phyloP scores from a whole-genome alignment of 2,329 filamentous ascomycete genomes.

The Fusarium mangiferae region DNA sequence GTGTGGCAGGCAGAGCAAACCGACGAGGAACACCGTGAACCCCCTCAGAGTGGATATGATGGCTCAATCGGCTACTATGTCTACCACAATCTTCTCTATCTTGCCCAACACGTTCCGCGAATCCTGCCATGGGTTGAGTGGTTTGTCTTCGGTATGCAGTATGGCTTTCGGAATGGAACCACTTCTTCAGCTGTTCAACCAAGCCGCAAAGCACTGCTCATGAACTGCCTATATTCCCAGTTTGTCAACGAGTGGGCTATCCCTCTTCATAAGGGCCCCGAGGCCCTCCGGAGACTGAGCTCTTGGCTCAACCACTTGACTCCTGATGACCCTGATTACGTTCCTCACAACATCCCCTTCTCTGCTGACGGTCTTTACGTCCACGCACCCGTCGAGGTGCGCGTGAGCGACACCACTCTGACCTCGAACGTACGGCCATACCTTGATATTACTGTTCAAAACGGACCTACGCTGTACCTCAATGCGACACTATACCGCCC shows the following conservation, averaged over 20 bases:
- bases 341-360: conserved; percentile 78
- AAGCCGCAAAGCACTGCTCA: conserved; percentile 81
- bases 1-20: conserved; percentile 91
- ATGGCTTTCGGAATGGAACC: conserved; percentile 81
- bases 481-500: conserved; percentile 91
- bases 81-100: conserved; percentile 89
- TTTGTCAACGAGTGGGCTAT: conserved; percentile 99
- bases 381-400: conserved; percentile 92
- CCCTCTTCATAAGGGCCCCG: conserved; percentile 84
- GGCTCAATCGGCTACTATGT: conserved; percentile 84
- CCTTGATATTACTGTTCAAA: conserved; percentile 75
- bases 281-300: conserved; percentile 83
- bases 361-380: conserved; percentile 82
- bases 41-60: conserved; percentile 81
- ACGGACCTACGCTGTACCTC: conserved; percentile 83
- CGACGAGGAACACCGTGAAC: conserved; percentile 66
- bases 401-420: conserved; percentile 75
- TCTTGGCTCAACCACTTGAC: conserved; percentile 80
- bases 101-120: conserved; percentile 80
- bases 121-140: conserved; percentile 91
- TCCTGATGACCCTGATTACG: conserved; percentile 72
- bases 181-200: conserved; percentile 81
- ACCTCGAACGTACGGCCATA: conserved; percentile 53
- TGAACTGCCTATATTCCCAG: conserved; percentile 99
- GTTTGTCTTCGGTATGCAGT: conserved; percentile 98